Conservation (phyloP, 768 basidiomycete species). For the Phaeolepiota aurea region DNA sequence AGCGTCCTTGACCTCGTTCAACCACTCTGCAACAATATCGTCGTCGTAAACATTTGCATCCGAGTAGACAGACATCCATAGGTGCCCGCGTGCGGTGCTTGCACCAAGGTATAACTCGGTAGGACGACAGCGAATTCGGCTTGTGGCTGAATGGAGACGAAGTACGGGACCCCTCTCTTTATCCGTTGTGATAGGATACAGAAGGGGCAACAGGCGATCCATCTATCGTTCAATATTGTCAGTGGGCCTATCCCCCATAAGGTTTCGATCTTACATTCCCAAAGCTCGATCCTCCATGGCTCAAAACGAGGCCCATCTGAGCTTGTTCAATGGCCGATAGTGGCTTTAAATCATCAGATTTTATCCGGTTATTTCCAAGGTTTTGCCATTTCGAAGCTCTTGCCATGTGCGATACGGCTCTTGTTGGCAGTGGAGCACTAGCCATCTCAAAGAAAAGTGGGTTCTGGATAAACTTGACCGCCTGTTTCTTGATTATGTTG, state of each 20-base stretch:
- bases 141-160: conserved; percentile 9
- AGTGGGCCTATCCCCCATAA: not conserved
- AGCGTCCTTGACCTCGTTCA: conserved; percentile 31
- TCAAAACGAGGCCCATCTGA: conserved; percentile 13
- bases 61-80: conserved; percentile 22
- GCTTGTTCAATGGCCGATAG: conserved; percentile 19
- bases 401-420: not conserved
- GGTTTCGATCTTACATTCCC: conserved; percentile 27
- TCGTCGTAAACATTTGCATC: conserved; percentile 40
- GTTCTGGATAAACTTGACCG: not conserved
- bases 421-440: not conserved
- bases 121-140: conserved; percentile 32
- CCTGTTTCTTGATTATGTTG: not conserved
- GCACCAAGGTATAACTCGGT: conserved; percentile 41
- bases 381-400: not conserved
- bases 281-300: conserved; percentile 26
- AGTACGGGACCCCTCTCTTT: conserved; percentile 7
- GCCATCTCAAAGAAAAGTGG: not conserved
- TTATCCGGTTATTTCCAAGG: not conserved
- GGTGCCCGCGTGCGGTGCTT: conserved; percentile 17
- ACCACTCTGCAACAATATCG: conserved; percentile 33
- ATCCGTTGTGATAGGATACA: conserved; percentile 19
- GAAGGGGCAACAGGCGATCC: conserved; percentile 22
- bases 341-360: not conserved
- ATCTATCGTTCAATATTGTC: conserved; percentile 14